A percentile compares a stretch with the other conserved stretches of the same genome.
Conservation (phyloP, 495 filamentous ascomycete species). For the Aspergillus homomorphus region DNA sequence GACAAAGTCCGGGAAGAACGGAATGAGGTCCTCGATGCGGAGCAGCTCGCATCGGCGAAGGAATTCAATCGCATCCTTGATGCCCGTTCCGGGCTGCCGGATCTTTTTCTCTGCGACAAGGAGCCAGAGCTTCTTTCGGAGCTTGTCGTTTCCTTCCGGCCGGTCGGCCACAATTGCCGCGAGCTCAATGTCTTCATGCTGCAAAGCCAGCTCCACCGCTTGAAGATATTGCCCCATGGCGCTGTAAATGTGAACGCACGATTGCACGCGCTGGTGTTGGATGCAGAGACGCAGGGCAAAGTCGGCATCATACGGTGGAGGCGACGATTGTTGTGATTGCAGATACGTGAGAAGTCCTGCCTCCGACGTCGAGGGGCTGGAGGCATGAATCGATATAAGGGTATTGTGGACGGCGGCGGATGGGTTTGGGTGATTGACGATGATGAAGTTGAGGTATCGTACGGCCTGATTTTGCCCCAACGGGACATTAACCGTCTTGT, state of each 20-base stretch:
- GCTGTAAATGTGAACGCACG: conserved; percentile 93
- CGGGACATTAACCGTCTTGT: conserved; percentile 56
- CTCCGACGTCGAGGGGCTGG: conserved; percentile 77
- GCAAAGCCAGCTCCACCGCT: conserved; percentile 86
- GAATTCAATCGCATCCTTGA: conserved; percentile 94
- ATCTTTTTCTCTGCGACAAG: conserved; percentile 92
- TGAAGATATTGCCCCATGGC: conserved; percentile 89
- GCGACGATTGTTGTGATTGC: conserved; percentile 66
- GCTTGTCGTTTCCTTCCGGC: conserved; percentile 67
- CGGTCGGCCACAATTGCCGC: conserved; percentile 87
- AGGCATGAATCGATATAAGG: conserved; percentile 91
- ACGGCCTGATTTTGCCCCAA: conserved; percentile 83
- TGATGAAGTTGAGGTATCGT: conserved; percentile 89
- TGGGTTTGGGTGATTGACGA: conserved; percentile 77
- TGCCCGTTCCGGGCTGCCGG: conserved; percentile 67
- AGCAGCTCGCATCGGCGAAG: conserved; percentile 86
- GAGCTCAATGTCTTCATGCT: conserved; percentile 84
- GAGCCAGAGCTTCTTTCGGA: conserved; percentile 93
- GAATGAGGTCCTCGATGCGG: conserved; percentile 93
- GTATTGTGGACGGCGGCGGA: conserved; percentile 97
- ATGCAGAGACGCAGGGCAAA: conserved; percentile 96
- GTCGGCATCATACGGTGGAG: conserved; percentile 89
- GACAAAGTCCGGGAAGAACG: conserved; percentile 99
- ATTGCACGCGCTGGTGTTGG: conserved; percentile 84
- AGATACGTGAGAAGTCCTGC: conserved; percentile 83